Evolutionary conservation across 2,329 filamentous ascomycete species (phyloP), one percentile per base, ranked within the genome.

Genomic region (Alternaria novae-zelandiae): DNA sequence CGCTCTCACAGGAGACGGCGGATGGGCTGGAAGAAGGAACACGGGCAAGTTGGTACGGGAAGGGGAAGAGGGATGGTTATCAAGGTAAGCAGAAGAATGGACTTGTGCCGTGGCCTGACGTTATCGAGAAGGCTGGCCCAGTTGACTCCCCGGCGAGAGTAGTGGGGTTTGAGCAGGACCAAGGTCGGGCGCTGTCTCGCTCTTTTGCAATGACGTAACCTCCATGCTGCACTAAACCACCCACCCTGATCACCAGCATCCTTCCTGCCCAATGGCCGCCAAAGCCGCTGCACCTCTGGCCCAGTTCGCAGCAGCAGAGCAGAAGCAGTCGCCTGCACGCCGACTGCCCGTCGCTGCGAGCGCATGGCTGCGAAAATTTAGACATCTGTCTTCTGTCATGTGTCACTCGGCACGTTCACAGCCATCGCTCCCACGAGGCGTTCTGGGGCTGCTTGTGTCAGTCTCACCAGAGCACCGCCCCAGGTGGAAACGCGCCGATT

Each of bases 81-180:
- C 30, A 32, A 55, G 59, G 61, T 59, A 23, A 54, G 26, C 32
- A 57, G 57, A 63, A 55, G 61, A 62, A 59, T 56, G 49, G 45
- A 49, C 46, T 41, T 54, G 59, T 59, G 63, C 64, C 63, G 68
- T 70, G 57, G 68, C 69, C 70, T 72, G 69, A 72, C 71, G 69
- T 72, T 70, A 73, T 70, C 65, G 55, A 68, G 62, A 55, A 64
- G 63, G 58, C 67, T 55, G 62, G 70, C 65, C 67, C 62, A 69
- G 68, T 67, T 66, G 65, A 63, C 53, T 66, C 51, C 61, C 61
- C 55, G 58, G 63, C 57, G 56, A 53, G 64, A 61, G 64, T 64
- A 57, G 67, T 68, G 67, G 67, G 67, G 67, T 70, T 63, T 61
- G 63, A 66, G 56, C 61, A 68, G 54, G 55, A 59, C 44, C 56